These are phyloP conservation scores for Magnolia kwangsiensis DNA, from an alignment of 164 flowering plant genomes.

Conservation along the genomic window DNA sequence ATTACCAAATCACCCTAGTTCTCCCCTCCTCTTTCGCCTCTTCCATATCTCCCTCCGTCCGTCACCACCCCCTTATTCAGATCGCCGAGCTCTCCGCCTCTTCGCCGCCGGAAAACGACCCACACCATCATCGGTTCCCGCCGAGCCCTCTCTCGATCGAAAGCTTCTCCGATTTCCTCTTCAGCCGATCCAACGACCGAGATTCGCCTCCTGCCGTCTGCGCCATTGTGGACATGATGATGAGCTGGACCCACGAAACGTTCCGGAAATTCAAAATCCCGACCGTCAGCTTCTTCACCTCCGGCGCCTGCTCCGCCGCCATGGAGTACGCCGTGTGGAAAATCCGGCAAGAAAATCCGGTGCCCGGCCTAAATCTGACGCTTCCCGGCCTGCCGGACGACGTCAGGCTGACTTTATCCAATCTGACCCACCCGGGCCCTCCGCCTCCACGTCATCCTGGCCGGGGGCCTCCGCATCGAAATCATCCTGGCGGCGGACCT, in stretches of 20 bases:
- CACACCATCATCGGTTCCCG: conserved; percentile 6
- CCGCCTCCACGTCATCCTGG: conserved; percentile 13
- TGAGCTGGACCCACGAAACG: conserved; percentile 36
- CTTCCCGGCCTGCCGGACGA: conserved; percentile 48
- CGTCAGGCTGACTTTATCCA: conserved; percentile 28
- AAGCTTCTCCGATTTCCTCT: conserved; percentile 24
- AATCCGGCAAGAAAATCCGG: conserved; percentile 18
- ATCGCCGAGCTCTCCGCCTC: conserved; percentile 21
- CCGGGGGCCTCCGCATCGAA: conserved; percentile 1
- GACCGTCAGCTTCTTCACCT: conserved; percentile 42
- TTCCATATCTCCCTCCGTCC: conserved; percentile 32
- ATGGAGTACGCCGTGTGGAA: conserved; percentile 46
- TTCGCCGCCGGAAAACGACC: conserved; percentile 3
- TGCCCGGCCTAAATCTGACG: conserved; percentile 26
- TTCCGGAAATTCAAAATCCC: conserved; percentile 36
- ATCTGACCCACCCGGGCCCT: conserved; percentile 12
- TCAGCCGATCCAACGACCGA: conserved; percentile 9
- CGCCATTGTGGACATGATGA: conserved; percentile 45
- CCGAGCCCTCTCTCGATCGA: conserved; percentile 11
- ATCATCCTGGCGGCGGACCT: background rate
- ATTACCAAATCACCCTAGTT: conserved; percentile 35
- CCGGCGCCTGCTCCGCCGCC: conserved; percentile 52
- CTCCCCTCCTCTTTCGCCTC: conserved; percentile 38
- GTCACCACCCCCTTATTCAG: conserved; percentile 25
- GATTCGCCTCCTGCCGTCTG: conserved; percentile 23